phyloP scores from a whole-genome alignment of 441 rosid species.

The Populus tomentosa region DNA sequence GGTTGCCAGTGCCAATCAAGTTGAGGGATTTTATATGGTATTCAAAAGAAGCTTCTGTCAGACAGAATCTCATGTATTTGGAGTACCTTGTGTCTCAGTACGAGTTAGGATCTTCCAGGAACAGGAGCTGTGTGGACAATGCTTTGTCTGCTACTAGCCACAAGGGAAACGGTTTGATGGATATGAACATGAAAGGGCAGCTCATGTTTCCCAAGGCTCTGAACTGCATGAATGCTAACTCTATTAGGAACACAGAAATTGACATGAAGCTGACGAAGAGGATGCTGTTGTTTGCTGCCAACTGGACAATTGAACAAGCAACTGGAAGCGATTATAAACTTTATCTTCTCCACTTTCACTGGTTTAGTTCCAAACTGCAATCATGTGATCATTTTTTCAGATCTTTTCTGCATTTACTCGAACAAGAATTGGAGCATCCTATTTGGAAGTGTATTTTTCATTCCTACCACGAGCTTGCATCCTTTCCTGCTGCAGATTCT shows the following conservation, averaged over 20 bases:
- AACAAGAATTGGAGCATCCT: slow-evolving; percentile 62
- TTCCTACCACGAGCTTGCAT: slow-evolving; percentile 43
- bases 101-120: slow-evolving; percentile 28
- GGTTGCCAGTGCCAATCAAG: slow-evolving; percentile 81
- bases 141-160: slow-evolving; percentile 26
- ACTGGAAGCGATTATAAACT: slow-evolving; percentile 58
- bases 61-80: slow-evolving; percentile 82
- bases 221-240: slow-evolving; percentile 22
- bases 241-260: slow-evolving; percentile 17
- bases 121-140: slow-evolving; percentile 20
- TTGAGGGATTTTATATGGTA: slow-evolving; percentile 56
- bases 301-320: slow-evolving; percentile 89
- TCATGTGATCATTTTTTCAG: slow-evolving; percentile 38
- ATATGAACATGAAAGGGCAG: slow-evolving; percentile 28
- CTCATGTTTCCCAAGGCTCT: slow-evolving; percentile 47
- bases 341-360: slow-evolving; percentile 64
- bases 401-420: slow-evolving; percentile 41
- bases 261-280: slow-evolving; percentile 35
- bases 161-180: slow-evolving; percentile 28
- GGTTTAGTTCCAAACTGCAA: slow-evolving; percentile 59
- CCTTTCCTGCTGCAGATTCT: slow-evolving; percentile 33
- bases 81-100: slow-evolving; percentile 69
- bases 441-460: slow-evolving; percentile 60
- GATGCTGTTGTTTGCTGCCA: slow-evolving; percentile 64
- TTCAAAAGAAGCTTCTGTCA: slow-evolving; percentile 65